These are phyloP conservation scores for Puccinia novopanici DNA, from an alignment of 1,284 basidiomycete species.

Conservation along the genomic window DNA sequence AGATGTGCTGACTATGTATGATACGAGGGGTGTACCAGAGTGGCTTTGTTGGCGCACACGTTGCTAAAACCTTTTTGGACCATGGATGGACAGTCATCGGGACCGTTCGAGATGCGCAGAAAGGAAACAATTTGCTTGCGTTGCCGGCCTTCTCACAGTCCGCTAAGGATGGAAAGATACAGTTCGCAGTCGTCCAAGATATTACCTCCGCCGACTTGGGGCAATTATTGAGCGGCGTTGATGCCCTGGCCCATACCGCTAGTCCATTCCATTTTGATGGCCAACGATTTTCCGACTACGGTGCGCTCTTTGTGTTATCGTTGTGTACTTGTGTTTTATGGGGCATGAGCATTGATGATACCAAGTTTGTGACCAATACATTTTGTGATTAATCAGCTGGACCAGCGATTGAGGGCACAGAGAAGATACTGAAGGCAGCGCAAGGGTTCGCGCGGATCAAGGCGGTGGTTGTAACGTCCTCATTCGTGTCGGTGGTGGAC, in stretches of 20 bases:
- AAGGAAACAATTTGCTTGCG: not conserved
- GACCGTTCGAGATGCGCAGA: constrained; percentile 10
- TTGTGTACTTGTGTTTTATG: not conserved
- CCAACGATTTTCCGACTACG: constrained; percentile 61
- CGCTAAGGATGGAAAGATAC: not conserved
- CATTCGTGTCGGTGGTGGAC: constrained; percentile 64
- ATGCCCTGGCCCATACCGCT: constrained; percentile 67
- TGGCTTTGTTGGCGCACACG: constrained; percentile 28
- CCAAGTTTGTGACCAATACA: constrained; percentile 57
- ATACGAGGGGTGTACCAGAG: no score
- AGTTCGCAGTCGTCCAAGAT: constrained; percentile 21
- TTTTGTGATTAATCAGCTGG: constrained; percentile 57
- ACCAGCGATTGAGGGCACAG: constrained; percentile 69
- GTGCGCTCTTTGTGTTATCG: not conserved
- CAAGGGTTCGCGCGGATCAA: constrained; percentile 60
- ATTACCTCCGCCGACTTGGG: constrained; percentile 64
- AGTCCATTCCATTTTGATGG: constrained; percentile 63
- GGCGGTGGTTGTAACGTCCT: constrained; percentile 70
- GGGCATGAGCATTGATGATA: not conserved
- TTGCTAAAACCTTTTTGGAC: constrained; percentile 28
- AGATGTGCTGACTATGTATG: not conserved
- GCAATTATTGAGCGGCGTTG: constrained; percentile 69
- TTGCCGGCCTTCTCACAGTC: constrained; percentile 14
- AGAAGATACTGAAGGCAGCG: constrained; percentile 66
- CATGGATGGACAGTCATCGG: constrained; percentile 20